phyloP scores from a whole-genome alignment of 805 yeast species.

The Starmerella potacharoeniae region DNA sequence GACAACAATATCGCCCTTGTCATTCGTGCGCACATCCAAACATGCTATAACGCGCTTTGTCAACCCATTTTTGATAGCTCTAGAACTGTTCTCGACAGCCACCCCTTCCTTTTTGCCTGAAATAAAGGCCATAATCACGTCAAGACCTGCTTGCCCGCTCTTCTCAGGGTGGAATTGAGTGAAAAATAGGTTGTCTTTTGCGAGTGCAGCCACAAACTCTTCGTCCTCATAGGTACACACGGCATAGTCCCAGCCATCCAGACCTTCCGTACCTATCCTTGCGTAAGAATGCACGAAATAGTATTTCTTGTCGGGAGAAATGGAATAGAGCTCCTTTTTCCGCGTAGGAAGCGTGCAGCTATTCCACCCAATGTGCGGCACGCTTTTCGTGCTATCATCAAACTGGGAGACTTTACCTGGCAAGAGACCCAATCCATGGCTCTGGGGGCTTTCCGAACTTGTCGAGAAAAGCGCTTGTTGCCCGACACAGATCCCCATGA shows the following conservation, averaged over 20 bases:
- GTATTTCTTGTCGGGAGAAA: slow-evolving; percentile 59
- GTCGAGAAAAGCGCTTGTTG: slow-evolving; percentile 70
- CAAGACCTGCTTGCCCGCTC: slow-evolving; percentile 82
- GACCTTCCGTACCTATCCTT: slow-evolving; percentile 16
- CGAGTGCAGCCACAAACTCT: slow-evolving; percentile 69
- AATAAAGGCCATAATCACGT: slow-evolving; percentile 62
- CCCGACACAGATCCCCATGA: slow-evolving; percentile 98
- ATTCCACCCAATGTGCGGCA: slow-evolving; percentile 98
- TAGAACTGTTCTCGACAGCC: neutral
- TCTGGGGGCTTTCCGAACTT: slow-evolving; percentile 61
- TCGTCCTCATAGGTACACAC: slow-evolving; percentile 65
- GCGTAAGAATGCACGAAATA: slow-evolving; percentile 87
- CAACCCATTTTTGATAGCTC: slow-evolving; percentile 34
- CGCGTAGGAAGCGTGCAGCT: slow-evolving; percentile 26
- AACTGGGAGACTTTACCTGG: slow-evolving; percentile 48
- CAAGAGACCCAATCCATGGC: slow-evolving; percentile 51
- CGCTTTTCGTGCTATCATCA: slow-evolving; percentile 55
- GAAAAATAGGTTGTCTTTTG: slow-evolving; percentile 72
- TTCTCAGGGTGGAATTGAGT: slow-evolving; percentile 99
- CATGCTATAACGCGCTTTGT: slow-evolving; percentile 92
- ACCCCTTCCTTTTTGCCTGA: slow-evolving; percentile 31
- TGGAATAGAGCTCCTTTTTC: slow-evolving; percentile 39
- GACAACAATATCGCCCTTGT: slow-evolving; percentile 88
- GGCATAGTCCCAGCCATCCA: slow-evolving; percentile 56
- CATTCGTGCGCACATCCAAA: slow-evolving; percentile 91